Evolutionary conservation across 106 monocot species (phyloP), one percentile per base, ranked within the genome.

Genomic region (Acorus calamus): DNA sequence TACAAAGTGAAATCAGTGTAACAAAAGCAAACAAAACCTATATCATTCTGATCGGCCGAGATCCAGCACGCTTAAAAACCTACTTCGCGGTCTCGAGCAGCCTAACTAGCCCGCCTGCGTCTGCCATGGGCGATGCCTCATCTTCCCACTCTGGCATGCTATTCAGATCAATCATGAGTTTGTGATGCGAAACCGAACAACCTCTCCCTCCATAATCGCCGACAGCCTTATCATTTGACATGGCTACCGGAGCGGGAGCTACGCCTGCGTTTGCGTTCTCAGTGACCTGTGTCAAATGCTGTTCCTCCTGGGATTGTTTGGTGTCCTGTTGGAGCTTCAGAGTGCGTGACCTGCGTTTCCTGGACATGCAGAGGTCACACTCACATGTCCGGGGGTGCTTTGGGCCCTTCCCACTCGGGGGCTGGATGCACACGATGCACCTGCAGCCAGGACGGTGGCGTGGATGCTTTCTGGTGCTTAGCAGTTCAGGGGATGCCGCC

Each of bases 351-450:
- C 92, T 70, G 12, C 92, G 78, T 42, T 76, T 81, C 12, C 87
- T 87, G 1, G 84, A 87, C 41, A 87, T 67, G 55, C 92, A 92
- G 14, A 92, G 82, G 52, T 87, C 87, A 67, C 92, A 92, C n/a
- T 66, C 69, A 65, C 92, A 92, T 0, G 74, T 74, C 52, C 68
- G 77, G 66, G 84, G 84, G 77, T 92, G 92, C 77, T 92, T 92
- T 44, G 92, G 87, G 5, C 92, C 92, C 69, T 87, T 92, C 44
- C 92, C 92, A 47, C 92, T 92, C 0, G 92, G 92, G 2, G 87
- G 92, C 64, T 92, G 92, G 69, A 92, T 87, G 72, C 92, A 92
- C 11, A 92, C 87, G 44, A 92, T 87, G 82, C 92, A 92, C 6
- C 78, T 64, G 72, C 92, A 92, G 2, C 84, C 92, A 12, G 92